These are phyloP conservation scores for Triticum turgidum DNA, from an alignment of 176 grass and related monocot species.

Conservation along the genomic window DNA sequence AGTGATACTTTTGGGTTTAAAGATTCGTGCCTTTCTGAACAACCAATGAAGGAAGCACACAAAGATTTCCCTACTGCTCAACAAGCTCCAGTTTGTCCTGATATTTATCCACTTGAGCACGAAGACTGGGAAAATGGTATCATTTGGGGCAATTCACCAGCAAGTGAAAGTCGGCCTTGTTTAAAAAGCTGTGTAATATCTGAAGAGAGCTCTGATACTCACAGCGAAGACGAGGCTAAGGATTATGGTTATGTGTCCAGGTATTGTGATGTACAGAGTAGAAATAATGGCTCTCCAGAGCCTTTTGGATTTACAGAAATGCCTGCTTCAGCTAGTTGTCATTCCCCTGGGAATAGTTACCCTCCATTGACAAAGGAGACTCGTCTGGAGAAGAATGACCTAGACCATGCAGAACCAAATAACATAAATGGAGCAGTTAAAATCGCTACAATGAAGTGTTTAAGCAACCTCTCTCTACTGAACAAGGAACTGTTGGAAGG, in stretches of 20 bases:
- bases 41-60: conserved; percentile 74
- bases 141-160: conserved; percentile 92
- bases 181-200: conserved; percentile 59
- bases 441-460: conserved; percentile 37
- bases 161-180: conserved; percentile 39
- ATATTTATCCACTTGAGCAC: conserved; percentile 93
- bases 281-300: conserved; percentile 22
- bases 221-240: conserved; percentile 32
- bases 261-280: conserved; percentile 30
- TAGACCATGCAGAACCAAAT: conserved; percentile 27
- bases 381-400: conserved; percentile 27
- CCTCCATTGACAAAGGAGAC: conserved; percentile 33
- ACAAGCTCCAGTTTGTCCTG: conserved; percentile 59
- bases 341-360: conserved; percentile 20
- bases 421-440: conserved; percentile 45
- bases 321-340: conserved; percentile 42
- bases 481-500: conserved; percentile 83
- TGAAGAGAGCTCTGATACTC: conserved; percentile 52
- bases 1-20: conserved; percentile 40
- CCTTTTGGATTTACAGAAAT: conserved; percentile 49
- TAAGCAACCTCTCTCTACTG: conserved; percentile 67
- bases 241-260: conserved; percentile 18
- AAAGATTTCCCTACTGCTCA: conserved; percentile 34
- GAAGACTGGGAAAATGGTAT: conserved; percentile 90
- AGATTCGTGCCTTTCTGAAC: conserved; percentile 58